Evolutionary conservation across 768 basidiomycete species (phyloP).

Genomic region (Leccinellum luteum): DNA sequence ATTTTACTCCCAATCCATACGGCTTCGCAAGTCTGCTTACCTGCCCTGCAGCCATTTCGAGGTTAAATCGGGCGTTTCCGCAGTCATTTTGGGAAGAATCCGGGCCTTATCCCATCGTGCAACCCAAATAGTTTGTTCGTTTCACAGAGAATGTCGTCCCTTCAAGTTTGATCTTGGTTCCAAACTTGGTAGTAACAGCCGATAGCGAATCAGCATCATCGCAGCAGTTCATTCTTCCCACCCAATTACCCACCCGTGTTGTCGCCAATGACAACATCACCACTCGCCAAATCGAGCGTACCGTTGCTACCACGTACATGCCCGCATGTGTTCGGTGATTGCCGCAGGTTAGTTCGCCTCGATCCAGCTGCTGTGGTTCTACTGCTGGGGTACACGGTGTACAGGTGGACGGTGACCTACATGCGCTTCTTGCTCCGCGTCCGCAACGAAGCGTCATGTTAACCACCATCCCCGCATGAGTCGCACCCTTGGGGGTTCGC

Average conservation of each 20-base stretch:
- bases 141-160: neutral
- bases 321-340: conserved; percentile 12
- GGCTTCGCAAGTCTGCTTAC: neutral
- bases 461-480: conserved; percentile 2
- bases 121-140: neutral
- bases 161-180: conserved; percentile 4
- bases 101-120: neutral
- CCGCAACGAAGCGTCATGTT: conserved; percentile 7
- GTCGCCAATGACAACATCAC: conserved; percentile 13
- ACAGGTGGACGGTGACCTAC: neutral
- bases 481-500: neutral
- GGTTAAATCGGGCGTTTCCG: neutral
- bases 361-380: neutral
- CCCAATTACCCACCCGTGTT: neutral
- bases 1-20: neutral
- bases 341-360: conserved; percentile 2
- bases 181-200: neutral
- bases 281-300: neutral
- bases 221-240: neutral
- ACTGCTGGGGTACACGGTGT: neutral
- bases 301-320: neutral
- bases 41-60: neutral
- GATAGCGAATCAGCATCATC: conserved; percentile 2
- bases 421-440: neutral
- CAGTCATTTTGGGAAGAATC: neutral